phyloP scores from a whole-genome alignment of 768 basidiomycete species.

The Lentinula lateritia region DNA sequence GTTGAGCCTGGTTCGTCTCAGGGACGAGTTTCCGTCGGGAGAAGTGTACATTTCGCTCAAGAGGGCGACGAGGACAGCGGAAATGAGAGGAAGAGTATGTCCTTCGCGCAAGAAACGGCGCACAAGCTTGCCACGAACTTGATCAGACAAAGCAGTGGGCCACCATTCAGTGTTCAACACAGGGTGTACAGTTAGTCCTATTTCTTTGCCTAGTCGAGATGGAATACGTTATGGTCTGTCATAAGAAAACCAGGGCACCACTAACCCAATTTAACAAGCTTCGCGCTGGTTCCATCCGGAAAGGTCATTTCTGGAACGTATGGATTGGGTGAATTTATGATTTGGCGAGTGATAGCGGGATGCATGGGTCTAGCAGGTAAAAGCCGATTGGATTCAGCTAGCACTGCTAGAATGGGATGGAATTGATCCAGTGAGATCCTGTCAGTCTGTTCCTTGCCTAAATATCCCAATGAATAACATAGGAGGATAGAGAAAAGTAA shows the following conservation, averaged over 20 bases:
- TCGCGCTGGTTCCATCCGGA: not conserved
- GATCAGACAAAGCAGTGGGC: conserved; percentile 21
- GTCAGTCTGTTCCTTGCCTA: conserved; percentile 26
- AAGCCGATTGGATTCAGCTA: conserved; percentile 17
- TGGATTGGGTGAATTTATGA: not conserved
- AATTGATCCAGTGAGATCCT: conserved; percentile 25
- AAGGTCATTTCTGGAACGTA: not conserved
- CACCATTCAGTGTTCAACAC: conserved; percentile 21
- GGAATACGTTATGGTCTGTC: not conserved
- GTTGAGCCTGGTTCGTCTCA: conserved; percentile 26
- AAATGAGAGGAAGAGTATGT: conserved; percentile 27
- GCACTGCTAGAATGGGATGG: conserved; percentile 24
- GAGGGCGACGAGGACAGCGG: conserved; percentile 26
- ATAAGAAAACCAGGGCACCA: not conserved
- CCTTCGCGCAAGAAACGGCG: not conserved
- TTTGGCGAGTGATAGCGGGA: not conserved
- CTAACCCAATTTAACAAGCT: not conserved
- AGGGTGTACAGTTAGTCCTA: no score
- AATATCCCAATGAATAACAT: not conserved
- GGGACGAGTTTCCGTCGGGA: not conserved
- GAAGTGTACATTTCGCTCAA: conserved; percentile 20
- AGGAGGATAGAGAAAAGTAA: not conserved
- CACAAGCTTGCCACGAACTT: conserved; percentile 23
- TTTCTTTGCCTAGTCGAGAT: not conserved
- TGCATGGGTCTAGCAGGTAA: conserved; percentile 8